These are phyloP conservation scores for Cystobasidium ongulense DNA, from an alignment of 768 basidiomycete species.

Conservation along the genomic window DNA sequence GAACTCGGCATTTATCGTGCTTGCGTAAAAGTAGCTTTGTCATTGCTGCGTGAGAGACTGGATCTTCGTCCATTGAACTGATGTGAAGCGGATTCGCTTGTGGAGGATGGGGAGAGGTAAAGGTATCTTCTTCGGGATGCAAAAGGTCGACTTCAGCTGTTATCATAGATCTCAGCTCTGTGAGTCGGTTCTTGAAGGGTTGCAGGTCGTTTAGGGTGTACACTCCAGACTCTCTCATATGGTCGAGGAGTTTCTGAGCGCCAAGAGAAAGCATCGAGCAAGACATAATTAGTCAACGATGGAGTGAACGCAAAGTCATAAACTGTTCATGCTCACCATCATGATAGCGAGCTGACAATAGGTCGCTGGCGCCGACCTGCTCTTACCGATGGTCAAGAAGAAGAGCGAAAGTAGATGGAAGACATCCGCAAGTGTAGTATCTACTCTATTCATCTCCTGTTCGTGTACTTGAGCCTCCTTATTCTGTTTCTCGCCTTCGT, in stretches of 20 bases:
- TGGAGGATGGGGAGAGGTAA: neutral
- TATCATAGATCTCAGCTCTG: conserved; percentile 75
- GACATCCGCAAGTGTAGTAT: conserved; percentile 90
- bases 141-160: conserved; percentile 62
- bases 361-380: conserved; percentile 83
- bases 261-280: neutral
- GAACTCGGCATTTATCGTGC: conserved; percentile 77
- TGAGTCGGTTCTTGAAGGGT: conserved; percentile 74
- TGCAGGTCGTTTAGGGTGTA: conserved; percentile 85
- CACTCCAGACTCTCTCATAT: conserved; percentile 80
- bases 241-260: conserved; percentile 73
- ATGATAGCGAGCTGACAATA: conserved; percentile 95
- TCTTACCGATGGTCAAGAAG: conserved; percentile 96
- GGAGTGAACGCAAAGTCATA: neutral
- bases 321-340: conserved; percentile 41
- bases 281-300: neutral
- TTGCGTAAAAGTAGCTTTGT: conserved; percentile 82
- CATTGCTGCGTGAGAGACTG: conserved; percentile 76
- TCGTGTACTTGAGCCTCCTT: conserved; percentile 9
- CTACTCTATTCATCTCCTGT: conserved; percentile 60
- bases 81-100: neutral
- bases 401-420: conserved; percentile 85
- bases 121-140: neutral
- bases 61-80: conserved; percentile 43
- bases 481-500: neutral